Evolutionary conservation across 768 basidiomycete genomes (phyloP), one percentile per base, ranked within the genome.

Genomic region (Lactarius deliciosus): DNA sequence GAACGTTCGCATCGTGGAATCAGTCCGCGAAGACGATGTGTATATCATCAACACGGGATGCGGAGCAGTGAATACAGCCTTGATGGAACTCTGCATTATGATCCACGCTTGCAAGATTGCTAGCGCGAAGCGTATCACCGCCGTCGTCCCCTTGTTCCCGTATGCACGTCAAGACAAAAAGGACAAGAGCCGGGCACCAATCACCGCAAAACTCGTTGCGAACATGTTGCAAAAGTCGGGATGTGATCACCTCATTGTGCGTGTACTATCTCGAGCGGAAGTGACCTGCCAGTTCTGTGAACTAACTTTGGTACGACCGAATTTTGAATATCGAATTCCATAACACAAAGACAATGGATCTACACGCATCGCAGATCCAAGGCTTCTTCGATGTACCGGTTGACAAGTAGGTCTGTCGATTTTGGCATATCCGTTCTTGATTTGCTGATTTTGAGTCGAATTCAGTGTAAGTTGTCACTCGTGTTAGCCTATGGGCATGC

Each of bases 301-400:
- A 25, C 16, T 50, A 5, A 47, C 34, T 56, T 61, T 60, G 50
- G 32, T 64, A 41, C 28, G 18, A 38, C 54, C 38, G 20, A 61
- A 30, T 22, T 36, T 22, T 43, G 57, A 41, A 64, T 65, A 63
- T 65, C 67, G 58, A 60, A 45, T 57, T 47, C 38, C 32, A 56
- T 56, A 58, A 95, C 92, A 97, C 96, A 20, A 28, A 96, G 94
- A 98, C 96, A 10, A 97, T 98, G 94, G 97, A 99, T 79, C 81
- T 98, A 66, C 96, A 99, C 75, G 97, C 97, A 38, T 96, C 94
- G 2, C 97, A 99, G 75, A 98, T 99, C 69, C 97, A 99, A 79
- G 97, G 97, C 7, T 99, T 99, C 81, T 99, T 99, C 77, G 96
- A 98, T 77, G 96, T 98, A 54, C 97, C 97, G 9, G 96, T 98